Percentiles rank a stretch among this genome's conserved stretches.
phyloP scores from a whole-genome alignment of 2,329 filamentous ascomycete genomes.

The Cladosporium oxysporum region DNA sequence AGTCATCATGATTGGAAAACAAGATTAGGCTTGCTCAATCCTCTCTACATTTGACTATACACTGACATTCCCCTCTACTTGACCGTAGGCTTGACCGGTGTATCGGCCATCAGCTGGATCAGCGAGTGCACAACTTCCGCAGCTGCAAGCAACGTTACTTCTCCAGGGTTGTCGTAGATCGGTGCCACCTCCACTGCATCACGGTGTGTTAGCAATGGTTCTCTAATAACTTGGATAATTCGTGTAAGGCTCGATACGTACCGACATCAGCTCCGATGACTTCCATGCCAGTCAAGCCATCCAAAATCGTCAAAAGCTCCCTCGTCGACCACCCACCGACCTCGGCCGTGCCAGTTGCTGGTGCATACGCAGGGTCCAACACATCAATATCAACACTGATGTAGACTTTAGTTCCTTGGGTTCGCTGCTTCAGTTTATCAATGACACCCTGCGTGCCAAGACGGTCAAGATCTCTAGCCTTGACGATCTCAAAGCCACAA shows the following conservation, averaged over 20 bases:
- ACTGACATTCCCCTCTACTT: neutral
- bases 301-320: slow-evolving; percentile 60
- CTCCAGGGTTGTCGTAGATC: slow-evolving; percentile 62
- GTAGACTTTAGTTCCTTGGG: slow-evolving; percentile 56
- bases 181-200: slow-evolving; percentile 60
- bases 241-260: slow-evolving; percentile 29
- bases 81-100: slow-evolving; percentile 33
- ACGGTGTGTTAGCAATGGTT: neutral
- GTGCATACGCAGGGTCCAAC: slow-evolving; percentile 55
- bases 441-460: slow-evolving; percentile 52
- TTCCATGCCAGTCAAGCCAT: slow-evolving; percentile 59
- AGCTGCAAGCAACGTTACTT: slow-evolving; percentile 58
- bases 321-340: slow-evolving; percentile 63
- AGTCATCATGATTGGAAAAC: neutral
- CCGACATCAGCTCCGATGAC: slow-evolving; percentile 61
- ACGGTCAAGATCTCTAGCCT: slow-evolving; percentile 56
- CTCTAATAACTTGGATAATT: neutral
- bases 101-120: slow-evolving; percentile 50
- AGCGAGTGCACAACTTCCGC: slow-evolving; percentile 56
- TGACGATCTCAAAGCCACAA: slow-evolving; percentile 61
- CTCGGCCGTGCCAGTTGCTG: slow-evolving; percentile 61
- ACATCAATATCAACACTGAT: slow-evolving; percentile 61
- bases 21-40: neutral
- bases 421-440: slow-evolving; percentile 51
- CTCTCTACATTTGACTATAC: neutral